Evolutionary conservation across 345 rosid species (phyloP).

Genomic region (Gossypium turneri): DNA sequence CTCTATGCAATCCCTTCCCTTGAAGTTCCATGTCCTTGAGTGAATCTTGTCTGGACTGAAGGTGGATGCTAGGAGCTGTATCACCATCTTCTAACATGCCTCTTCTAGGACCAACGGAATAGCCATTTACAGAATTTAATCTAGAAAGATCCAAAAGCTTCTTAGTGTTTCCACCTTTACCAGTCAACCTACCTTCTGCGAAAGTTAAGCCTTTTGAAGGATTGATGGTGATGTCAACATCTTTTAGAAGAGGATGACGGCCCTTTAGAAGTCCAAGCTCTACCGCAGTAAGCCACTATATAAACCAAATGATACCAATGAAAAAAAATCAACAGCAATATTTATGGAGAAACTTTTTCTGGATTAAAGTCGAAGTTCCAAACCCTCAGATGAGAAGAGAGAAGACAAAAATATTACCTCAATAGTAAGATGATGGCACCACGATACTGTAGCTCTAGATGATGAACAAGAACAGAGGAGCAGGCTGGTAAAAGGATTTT

Average conservation of each 20-base stretch:
- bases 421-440: conserved; percentile 77
- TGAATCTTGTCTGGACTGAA: conserved; percentile 28
- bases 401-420: conserved; percentile 52
- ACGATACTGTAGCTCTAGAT: conserved; percentile 51
- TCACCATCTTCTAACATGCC: conserved; percentile 32
- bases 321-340: conserved; percentile 18
- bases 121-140: conserved; percentile 41
- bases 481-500: conserved; percentile 90
- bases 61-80: conserved; percentile 24
- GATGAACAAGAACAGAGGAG: conserved; percentile 61
- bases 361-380: conserved; percentile 9
- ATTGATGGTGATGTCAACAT: conserved; percentile 70
- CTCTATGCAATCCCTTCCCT: conserved; percentile 28
- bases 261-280: conserved; percentile 97
- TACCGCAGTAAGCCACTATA: conserved; percentile 91
- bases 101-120: conserved; percentile 28
- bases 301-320: conserved; percentile 13
- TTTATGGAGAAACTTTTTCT: background rate
- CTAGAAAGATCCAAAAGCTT: conserved; percentile 39
- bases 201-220: conserved; percentile 56
- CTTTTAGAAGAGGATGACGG: conserved; percentile 89
- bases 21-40: conserved; percentile 27
- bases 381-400: conserved; percentile 2
- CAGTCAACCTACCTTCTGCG: conserved; percentile 40
- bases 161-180: conserved; percentile 29